Evolutionary conservation across 192 early-diverging fungal genomes (phyloP).

Genomic region (Rhizoclosmatium sp.): DNA sequence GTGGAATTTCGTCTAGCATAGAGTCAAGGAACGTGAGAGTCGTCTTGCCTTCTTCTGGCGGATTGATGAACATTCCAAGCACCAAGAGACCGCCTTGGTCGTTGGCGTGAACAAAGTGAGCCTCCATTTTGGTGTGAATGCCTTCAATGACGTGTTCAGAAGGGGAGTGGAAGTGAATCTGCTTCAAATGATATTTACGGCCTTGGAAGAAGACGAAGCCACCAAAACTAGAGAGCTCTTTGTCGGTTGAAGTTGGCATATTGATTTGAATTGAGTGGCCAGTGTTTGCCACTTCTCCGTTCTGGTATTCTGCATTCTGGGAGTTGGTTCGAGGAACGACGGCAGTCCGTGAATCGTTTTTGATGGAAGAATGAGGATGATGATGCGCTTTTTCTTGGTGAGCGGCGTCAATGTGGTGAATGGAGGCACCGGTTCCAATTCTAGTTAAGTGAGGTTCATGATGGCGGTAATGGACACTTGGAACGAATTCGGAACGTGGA

Average conservation of each 20-base stretch:
- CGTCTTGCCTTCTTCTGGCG: neutral
- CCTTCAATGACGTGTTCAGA: conserved; percentile 18
- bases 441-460: neutral
- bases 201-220: conserved; percentile 13
- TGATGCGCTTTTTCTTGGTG: no score
- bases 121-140: conserved; percentile 7
- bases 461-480: conserved; percentile 16
- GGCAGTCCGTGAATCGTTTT: no score
- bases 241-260: conserved; percentile 5
- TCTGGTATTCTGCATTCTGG: neutral
- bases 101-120: conserved; percentile 33
- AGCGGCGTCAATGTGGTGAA: neutral
- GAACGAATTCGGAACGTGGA: conserved; percentile 17
- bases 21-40: conserved; percentile 26
- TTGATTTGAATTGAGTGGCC: neutral
- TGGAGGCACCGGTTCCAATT: neutral
- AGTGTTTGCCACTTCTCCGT: conserved; percentile 21
- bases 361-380: no score
- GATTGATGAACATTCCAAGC: conserved; percentile 29
- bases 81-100: conserved; percentile 27
- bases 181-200: conserved; percentile 19
- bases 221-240: neutral
- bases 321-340: no score
- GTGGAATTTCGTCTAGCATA: neutral
- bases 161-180: conserved; percentile 39